Conservation (phyloP, 2,329 filamentous ascomycete genomes). For the Pyrenophora graminea region DNA sequence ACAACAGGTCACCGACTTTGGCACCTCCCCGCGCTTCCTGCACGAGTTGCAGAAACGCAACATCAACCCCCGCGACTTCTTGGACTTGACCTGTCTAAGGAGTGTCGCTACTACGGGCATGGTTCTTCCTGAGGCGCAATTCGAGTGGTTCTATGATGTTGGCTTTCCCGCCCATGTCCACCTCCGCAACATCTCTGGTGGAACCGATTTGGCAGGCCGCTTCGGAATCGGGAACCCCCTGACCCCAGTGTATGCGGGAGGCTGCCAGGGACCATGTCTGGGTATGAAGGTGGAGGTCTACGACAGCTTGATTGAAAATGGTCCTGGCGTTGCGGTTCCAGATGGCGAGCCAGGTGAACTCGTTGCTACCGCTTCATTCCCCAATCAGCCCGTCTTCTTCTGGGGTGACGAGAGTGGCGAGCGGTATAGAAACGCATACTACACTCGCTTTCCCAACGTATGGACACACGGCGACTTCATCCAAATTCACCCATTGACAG, state of each 20-base stretch:
- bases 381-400: conserved; percentile 68
- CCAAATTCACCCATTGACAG: conserved; percentile 68
- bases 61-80: conserved; percentile 64
- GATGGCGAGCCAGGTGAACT: conserved; percentile 74
- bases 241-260: conserved; percentile 65
- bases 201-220: conserved; percentile 74
- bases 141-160: conserved; percentile 78
- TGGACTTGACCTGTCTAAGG: conserved; percentile 65
- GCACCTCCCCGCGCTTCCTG: conserved; percentile 77
- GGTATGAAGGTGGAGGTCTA: conserved; percentile 63
- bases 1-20: conserved; percentile 71
- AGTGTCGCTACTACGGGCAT: conserved; percentile 76
- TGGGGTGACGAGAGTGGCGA: conserved; percentile 50
- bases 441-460: conserved; percentile 58
- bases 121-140: conserved; percentile 76
- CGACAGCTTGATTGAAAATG: conserved; percentile 57
- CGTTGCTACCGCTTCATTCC: conserved; percentile 71
- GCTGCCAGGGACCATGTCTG: conserved; percentile 58
- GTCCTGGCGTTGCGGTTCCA: conserved; percentile 57
- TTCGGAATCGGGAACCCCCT: conserved; percentile 69
- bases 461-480: conserved; percentile 88
- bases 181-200: conserved; percentile 74
- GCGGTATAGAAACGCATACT: conserved; percentile 54
- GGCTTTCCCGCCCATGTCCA: conserved; percentile 71
- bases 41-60: conserved; percentile 69